These are phyloP conservation scores for Artemisia tridentata DNA, from an alignment of 129 eudicot species.

Conservation along the genomic window DNA sequence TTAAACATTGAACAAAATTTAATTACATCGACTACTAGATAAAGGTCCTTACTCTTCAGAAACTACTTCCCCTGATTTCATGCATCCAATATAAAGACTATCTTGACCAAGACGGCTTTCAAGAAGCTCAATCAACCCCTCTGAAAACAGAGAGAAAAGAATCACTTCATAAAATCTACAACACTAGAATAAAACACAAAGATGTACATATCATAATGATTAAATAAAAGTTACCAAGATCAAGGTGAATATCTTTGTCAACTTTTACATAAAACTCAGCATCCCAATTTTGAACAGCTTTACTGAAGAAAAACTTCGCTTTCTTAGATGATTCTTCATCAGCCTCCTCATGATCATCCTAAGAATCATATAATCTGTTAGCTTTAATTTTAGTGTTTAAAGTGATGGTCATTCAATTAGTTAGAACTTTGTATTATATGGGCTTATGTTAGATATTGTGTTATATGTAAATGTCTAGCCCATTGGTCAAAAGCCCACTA, in stretches of 20 bases:
- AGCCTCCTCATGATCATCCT: slow-evolving; percentile 2
- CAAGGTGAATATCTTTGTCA: slow-evolving; percentile 67
- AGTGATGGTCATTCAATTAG: no score
- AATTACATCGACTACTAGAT: background rate
- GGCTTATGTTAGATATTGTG: no score
- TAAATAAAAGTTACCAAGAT: slow-evolving; percentile 51
- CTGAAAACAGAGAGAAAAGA: slow-evolving; percentile 39
- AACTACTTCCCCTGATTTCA: slow-evolving; percentile 91
- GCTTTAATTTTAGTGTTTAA: no score
- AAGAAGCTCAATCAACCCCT: slow-evolving; percentile 71
- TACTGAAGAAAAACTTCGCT: slow-evolving; percentile 84
- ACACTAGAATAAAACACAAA: background rate
- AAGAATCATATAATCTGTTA: background rate
- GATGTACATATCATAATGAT: background rate
- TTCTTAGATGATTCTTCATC: slow-evolving; percentile 39
- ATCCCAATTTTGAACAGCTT: slow-evolving; percentile 93
- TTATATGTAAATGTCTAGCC: no score
- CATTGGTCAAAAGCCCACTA: no score
- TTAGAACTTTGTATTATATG: no score
- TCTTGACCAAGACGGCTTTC: slow-evolving; percentile 66
- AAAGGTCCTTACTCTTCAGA: slow-evolving; percentile 59
- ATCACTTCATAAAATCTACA: background rate
- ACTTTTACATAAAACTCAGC: slow-evolving; percentile 96
- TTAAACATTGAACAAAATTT: no score
- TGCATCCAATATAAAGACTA: slow-evolving; percentile 82